Percentiles rank a stretch among this genome's conserved stretches.
phyloP scores from a whole-genome alignment of 305 asterid genomes.

The Fraxinus greggii region DNA sequence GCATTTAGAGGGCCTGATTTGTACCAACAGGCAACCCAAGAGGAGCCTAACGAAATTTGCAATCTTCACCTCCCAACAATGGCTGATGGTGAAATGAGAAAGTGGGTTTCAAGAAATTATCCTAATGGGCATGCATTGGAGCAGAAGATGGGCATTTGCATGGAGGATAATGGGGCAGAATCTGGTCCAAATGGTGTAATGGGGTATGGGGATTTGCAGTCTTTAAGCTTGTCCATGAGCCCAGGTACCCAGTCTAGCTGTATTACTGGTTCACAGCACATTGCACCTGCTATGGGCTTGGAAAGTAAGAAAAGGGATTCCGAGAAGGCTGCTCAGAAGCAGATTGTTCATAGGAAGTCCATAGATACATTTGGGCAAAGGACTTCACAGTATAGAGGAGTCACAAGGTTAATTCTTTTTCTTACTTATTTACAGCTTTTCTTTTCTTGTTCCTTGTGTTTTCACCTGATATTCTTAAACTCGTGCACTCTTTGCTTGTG shows the following conservation, averaged over 20 bases:
- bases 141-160: conserved; percentile 31
- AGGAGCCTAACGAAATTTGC: conserved; percentile 32
- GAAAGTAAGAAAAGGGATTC: conserved; percentile 75
- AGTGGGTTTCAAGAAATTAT: conserved; percentile 45
- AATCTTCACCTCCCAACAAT: conserved; percentile 38
- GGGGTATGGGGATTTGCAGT: conserved; percentile 57
- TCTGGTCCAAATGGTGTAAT: conserved; percentile 31
- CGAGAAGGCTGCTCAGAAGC: conserved; percentile 58
- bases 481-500: neutral
- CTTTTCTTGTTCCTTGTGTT: neutral
- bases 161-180: conserved; percentile 30
- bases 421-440: neutral
- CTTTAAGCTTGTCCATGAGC: conserved; percentile 70
- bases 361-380: conserved; percentile 94
- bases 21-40: conserved; percentile 34
- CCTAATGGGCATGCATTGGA: conserved; percentile 27
- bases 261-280: conserved; percentile 47
- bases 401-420: conserved; percentile 62
- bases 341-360: conserved; percentile 82
- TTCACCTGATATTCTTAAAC: neutral
- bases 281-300: conserved; percentile 34
- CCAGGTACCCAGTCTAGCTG: conserved; percentile 76
- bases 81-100: conserved; percentile 44
- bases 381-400: conserved; percentile 94
- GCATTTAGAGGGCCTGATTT: conserved; percentile 41